phyloP scores from a whole-genome alignment of 352 stramenopile genomes.

The Pythium monospermum region DNA sequence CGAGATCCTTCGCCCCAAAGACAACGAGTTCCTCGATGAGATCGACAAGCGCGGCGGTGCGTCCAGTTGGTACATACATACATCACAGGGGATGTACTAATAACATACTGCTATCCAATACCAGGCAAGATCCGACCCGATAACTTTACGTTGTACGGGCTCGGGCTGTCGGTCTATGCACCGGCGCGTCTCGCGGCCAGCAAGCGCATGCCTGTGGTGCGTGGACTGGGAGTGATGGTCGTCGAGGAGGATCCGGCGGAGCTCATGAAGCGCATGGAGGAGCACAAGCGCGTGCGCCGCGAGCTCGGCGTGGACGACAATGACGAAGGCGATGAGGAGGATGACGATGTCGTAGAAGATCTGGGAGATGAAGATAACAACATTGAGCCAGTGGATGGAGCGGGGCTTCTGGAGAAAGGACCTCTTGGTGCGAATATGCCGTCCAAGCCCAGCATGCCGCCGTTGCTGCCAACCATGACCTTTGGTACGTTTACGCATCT shows the following conservation, averaged over 20 bases:
- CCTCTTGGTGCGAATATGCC: constrained; percentile 39
- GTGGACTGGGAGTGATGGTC: constrained; percentile 46
- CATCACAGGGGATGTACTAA: constrained; percentile 1
- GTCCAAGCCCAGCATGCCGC: constrained; percentile 24
- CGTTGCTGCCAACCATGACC: constrained; percentile 44
- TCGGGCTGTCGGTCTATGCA: constrained; percentile 64
- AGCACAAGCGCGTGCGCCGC: constrained; percentile 61
- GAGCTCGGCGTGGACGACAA: constrained; percentile 26
- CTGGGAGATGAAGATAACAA: constrained; percentile 22
- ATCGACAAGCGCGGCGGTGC: constrained; percentile 41
- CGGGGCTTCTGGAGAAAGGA: constrained; percentile 41
- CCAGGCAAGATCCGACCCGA: constrained; percentile 37
- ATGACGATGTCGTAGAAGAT: constrained; percentile 40
- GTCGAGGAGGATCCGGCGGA: constrained; percentile 40
- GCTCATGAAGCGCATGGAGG: constrained; percentile 55
- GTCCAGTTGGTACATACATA: constrained; percentile 12
- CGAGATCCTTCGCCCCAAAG: constrained; percentile 32
- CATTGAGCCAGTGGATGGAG: constrained; percentile 9
- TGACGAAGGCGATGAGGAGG: constrained; percentile 21
- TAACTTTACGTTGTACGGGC: constrained; percentile 51
- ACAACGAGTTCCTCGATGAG: constrained; percentile 40
- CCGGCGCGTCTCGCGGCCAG: constrained; percentile 51
- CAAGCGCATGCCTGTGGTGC: constrained; percentile 48
- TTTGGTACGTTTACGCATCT: constrained; percentile 34
- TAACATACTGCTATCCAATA: background rate